Conservation (phyloP, 441 rosid genomes). For the Brassica hybrid region DNA sequence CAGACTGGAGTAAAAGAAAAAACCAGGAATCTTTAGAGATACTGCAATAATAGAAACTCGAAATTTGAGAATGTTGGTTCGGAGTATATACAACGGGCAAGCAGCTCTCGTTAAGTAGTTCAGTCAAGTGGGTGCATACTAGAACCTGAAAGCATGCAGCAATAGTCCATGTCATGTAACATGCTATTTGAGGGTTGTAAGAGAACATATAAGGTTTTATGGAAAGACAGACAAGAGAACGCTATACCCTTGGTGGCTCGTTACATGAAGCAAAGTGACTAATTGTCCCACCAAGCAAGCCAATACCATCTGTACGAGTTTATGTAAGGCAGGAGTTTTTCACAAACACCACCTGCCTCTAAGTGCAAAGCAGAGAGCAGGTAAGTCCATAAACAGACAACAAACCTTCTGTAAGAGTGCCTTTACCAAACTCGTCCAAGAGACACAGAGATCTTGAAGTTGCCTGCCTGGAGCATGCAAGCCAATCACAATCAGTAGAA, state of each 20-base stretch:
- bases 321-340: conserved; percentile 25
- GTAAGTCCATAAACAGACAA: conserved; percentile 26
- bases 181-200: neutral
- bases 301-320: conserved; percentile 78
- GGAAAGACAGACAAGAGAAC: conserved; percentile 27
- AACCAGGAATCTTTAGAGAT: neutral
- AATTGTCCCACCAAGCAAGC: conserved; percentile 95
- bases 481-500: conserved; percentile 31
- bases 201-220: neutral
- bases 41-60: conserved; percentile 3
- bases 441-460: conserved; percentile 91
- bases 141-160: conserved; percentile 62
- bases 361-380: conserved; percentile 1
- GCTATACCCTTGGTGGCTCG: conserved; percentile 89
- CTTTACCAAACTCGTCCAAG: conserved; percentile 99
- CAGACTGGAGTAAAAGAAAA: conserved; percentile 56
- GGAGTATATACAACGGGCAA: conserved; percentile 67
- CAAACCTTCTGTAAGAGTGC: conserved; percentile 96
- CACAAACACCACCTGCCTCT: neutral
- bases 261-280: conserved; percentile 65
- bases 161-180: neutral
- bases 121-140: conserved; percentile 90
- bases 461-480: conserved; percentile 73
- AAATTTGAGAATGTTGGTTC: conserved; percentile 18
- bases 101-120: conserved; percentile 73